Evolutionary conservation across 2,329 filamentous ascomycete genomes (phyloP), one percentile per base, ranked within the genome.

Genomic region (Aphanoascus verrucosus): DNA sequence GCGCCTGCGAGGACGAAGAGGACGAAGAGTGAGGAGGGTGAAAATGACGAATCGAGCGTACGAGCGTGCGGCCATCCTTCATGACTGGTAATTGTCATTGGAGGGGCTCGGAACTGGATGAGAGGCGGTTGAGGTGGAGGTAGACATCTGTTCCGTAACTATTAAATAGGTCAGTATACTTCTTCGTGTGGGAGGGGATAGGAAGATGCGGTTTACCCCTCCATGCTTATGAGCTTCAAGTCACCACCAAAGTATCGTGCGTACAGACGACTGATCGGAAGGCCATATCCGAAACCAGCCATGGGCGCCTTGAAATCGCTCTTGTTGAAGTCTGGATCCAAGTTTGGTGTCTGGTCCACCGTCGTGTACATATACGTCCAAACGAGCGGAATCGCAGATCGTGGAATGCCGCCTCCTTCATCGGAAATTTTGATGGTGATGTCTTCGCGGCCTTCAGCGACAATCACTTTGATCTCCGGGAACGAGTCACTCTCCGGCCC

Each of bases 321-420:
- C 74, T 97, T 94, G 72, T 98, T 91, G 69, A 97, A 98, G 68
- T 97, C 91, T 0, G 93, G 93, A 66, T 98, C 93, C 58, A 98
- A 75, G 65, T 84, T 94, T 12, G 93, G 93, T 19, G 93, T 97
- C 62, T 90, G 83, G 69, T 97, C 93, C 59, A 98, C 93, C 1
- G 93, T 98, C 35, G 93, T 98, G 70, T 98, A 98, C 93, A 97
- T 98, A 70, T 98, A 98, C 11, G 93, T 98, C 93, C 93, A 98
- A n/a, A 97, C 93, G 12, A 98, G 78, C 4, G 93, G 93, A 59
- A 98, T 97, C 50, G 88, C 82, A 63, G 86, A 94, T 63, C 93
- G 78, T 0, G 93, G 89, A 51, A 98, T 97, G 57, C 93, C 93
- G 59, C 93, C 93, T 55, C 93, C 93, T 72, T 98, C 93, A 68